A percentile compares a stretch with the other conserved stretches of the same genome.
phyloP scores from a whole-genome alignment of 2,329 filamentous ascomycete genomes.

The Aspergillus fructus region DNA sequence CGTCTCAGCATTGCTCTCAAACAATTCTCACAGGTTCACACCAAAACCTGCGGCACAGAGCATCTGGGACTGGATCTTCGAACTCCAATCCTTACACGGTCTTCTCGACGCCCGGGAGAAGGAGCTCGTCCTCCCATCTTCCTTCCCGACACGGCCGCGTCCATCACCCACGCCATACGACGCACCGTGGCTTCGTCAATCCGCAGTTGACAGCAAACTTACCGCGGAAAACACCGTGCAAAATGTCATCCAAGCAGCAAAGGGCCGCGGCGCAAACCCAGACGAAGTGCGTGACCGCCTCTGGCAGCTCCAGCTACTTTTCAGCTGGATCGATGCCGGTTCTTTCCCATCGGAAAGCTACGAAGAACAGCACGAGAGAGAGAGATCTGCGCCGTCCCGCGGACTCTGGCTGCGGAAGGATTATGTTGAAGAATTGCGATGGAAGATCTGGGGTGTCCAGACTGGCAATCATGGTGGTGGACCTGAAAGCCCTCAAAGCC shows the following conservation, averaged over 20 bases:
- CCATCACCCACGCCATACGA: conserved; percentile 43
- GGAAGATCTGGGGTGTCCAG: conserved; percentile 45
- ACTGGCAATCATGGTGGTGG: conserved; percentile 9
- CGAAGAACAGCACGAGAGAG: conserved; percentile 39
- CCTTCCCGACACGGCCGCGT: conserved; percentile 30
- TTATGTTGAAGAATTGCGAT: conserved; percentile 41
- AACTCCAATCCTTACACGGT: conserved; percentile 54
- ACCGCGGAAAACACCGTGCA: conserved; percentile 57
- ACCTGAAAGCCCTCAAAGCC: not conserved
- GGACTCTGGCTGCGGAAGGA: conserved; percentile 41
- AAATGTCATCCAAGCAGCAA: conserved; percentile 32
- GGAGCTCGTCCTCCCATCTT: conserved; percentile 57
- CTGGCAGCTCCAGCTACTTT: conserved; percentile 63
- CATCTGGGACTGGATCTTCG: conserved; percentile 74
- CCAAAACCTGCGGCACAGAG: conserved; percentile 35
- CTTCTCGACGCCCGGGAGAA: conserved; percentile 64
- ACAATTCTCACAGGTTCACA: conserved; percentile 21
- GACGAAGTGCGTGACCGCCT: conserved; percentile 57
- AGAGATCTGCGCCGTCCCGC: conserved; percentile 21
- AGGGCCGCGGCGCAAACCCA: conserved; percentile 30
- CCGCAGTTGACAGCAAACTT: conserved; percentile 70
- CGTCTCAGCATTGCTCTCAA: conserved; percentile 22
- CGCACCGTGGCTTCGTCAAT: conserved; percentile 55
- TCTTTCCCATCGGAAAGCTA: conserved; percentile 17
- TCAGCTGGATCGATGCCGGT: conserved; percentile 61